Percentiles rank a stretch among this genome's conserved stretches.
Conservation (phyloP, 495 filamentous ascomycete species). For the Penicillium coprophilum region DNA sequence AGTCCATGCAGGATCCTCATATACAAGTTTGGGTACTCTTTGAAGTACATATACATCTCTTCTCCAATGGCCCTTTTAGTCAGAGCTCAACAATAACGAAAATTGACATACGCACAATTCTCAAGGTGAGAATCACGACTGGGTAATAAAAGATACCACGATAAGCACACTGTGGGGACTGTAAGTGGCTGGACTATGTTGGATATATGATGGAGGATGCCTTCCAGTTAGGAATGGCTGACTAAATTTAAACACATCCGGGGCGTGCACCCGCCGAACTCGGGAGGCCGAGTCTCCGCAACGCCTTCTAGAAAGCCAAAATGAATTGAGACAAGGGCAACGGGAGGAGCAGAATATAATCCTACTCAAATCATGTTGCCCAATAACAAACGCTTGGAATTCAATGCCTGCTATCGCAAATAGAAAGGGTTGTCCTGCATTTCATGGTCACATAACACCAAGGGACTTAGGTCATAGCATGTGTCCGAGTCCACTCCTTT, state of each 20-base stretch:
- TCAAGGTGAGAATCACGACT: background rate
- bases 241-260: background rate
- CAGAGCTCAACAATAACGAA: background rate
- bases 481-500: slow-evolving; percentile 80
- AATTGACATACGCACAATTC: background rate
- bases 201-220: background rate
- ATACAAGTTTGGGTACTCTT: background rate
- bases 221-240: background rate
- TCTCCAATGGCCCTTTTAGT: background rate
- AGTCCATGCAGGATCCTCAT: background rate
- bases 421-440: slow-evolving; percentile 13
- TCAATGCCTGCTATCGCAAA: slow-evolving; percentile 14
- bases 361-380: slow-evolving; percentile 13
- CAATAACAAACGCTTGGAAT: slow-evolving; percentile 5
- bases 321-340: slow-evolving; percentile 1
- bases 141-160: background rate
- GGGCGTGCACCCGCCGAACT: no score
- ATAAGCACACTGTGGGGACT: background rate
- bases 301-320: slow-evolving; percentile 18
- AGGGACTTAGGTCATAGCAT: slow-evolving; percentile 58
- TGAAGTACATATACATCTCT: background rate
- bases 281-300: slow-evolving; percentile 21
- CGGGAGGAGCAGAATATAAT: slow-evolving; percentile 3
- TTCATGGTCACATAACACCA: slow-evolving; percentile 44
- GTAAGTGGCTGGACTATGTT: background rate